Conservation (phyloP, 2,329 filamentous ascomycete genomes). For the Aspergillus fischeri region DNA sequence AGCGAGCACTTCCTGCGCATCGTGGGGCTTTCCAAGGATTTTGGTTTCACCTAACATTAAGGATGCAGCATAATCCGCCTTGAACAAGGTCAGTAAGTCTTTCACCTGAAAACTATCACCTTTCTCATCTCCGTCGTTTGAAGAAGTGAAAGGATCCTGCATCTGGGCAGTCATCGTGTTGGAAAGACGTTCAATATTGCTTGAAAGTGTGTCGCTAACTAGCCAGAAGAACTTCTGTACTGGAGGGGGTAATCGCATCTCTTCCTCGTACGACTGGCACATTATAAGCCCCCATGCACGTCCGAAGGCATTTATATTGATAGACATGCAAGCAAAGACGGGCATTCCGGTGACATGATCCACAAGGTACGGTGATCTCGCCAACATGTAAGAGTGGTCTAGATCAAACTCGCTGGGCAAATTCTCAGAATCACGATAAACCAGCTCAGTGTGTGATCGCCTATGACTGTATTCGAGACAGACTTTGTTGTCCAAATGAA, state of each 20-base stretch:
- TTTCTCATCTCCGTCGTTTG: conserved; percentile 77
- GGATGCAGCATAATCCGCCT: conserved; percentile 80
- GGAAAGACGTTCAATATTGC: conserved; percentile 82
- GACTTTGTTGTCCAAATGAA: conserved; percentile 88
- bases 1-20: conserved; percentile 77
- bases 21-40: conserved; percentile 68
- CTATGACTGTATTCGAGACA: conserved; percentile 82
- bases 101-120: conserved; percentile 89
- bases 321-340: conserved; percentile 90
- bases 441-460: conserved; percentile 70
- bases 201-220: conserved; percentile 77
- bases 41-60: conserved; percentile 89
- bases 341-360: conserved; percentile 87
- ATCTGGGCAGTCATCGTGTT: conserved; percentile 82
- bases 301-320: conserved; percentile 80
- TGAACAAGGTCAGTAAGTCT: conserved; percentile 75
- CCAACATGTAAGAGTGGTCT: conserved; percentile 77
- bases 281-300: conserved; percentile 86
- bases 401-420: conserved; percentile 70
- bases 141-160: conserved; percentile 86
- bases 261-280: conserved; percentile 79
- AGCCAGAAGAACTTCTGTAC: conserved; percentile 89
- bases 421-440: conserved; percentile 67
- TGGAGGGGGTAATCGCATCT: conserved; percentile 88
- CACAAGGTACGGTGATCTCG: conserved; percentile 78